phyloP scores from a whole-genome alignment of 78 protist genomes.

The Mastigamoeba balamuthi region DNA sequence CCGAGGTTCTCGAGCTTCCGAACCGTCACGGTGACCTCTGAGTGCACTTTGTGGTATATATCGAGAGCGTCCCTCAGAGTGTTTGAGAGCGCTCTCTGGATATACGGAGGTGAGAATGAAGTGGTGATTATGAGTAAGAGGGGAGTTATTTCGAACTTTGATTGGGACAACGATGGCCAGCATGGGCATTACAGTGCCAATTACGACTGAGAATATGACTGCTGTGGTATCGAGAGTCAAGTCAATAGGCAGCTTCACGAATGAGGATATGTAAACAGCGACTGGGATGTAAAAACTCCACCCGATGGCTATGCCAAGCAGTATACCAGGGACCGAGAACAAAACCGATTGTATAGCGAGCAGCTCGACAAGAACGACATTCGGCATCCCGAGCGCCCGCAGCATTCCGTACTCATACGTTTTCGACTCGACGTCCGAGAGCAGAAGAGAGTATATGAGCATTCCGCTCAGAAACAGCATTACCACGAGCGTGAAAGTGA shows the following conservation, averaged over 20 bases:
- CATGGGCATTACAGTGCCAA: slow-evolving; percentile 41
- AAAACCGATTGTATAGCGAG: slow-evolving; percentile 37
- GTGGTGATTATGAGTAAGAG: no score
- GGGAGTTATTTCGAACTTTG: not conserved
- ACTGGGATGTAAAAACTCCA: no score
- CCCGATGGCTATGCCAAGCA: slow-evolving; percentile 34
- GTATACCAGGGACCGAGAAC: slow-evolving; percentile 71
- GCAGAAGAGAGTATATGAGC: slow-evolving; percentile 70
- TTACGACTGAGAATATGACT: slow-evolving; percentile 17
- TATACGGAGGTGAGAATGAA: no score
- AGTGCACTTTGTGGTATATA: slow-evolving; percentile 53
- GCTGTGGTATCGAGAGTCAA: slow-evolving; percentile 12
- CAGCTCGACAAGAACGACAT: slow-evolving; percentile 16
- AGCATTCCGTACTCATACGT: slow-evolving; percentile 88
- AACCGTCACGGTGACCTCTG: slow-evolving; percentile 62
- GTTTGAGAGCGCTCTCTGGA: slow-evolving; percentile 50
- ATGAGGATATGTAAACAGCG: slow-evolving; percentile 23
- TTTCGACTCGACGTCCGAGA: slow-evolving; percentile 76
- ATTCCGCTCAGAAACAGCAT: slow-evolving; percentile 56
- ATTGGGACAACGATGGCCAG: slow-evolving; percentile 36
- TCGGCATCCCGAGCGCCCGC: slow-evolving; percentile 76
- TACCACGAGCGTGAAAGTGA: slow-evolving; percentile 30
- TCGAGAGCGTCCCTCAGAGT: slow-evolving; percentile 78
- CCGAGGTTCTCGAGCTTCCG: slow-evolving; percentile 62
- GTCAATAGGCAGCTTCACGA: slow-evolving; percentile 44